Evolutionary conservation across 1,284 basidiomycete species (phyloP).

Genomic region (Ceratorhiza oryzae-sativae): DNA sequence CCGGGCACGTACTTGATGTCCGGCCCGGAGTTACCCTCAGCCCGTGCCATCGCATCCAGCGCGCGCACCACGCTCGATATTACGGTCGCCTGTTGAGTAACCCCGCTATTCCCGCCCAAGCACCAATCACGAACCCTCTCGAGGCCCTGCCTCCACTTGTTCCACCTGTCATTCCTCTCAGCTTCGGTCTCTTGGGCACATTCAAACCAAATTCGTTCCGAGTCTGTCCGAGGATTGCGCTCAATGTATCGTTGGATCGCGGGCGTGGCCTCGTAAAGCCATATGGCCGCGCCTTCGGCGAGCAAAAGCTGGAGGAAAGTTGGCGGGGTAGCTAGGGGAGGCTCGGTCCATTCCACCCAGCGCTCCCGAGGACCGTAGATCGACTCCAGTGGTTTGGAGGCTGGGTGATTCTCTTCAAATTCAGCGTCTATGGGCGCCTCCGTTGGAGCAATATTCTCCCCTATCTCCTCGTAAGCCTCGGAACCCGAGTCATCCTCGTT

Average conservation of each 20-base stretch:
- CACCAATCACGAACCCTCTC: constrained; percentile 21
- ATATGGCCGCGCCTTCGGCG: constrained; percentile 21
- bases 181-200: constrained; percentile 5
- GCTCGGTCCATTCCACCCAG: constrained; percentile 10
- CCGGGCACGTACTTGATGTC: neutral
- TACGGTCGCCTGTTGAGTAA: constrained; percentile 17
- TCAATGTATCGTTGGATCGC: constrained; percentile 8
- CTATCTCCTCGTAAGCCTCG: neutral
- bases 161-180: constrained; percentile 19
- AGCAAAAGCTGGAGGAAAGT: constrained; percentile 15
- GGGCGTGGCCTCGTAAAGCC: constrained; percentile 19
- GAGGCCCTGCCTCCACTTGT: constrained; percentile 4
- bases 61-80: constrained; percentile 12
- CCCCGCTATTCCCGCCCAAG: constrained; percentile 7
- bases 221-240: neutral
- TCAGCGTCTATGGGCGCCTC: neutral
- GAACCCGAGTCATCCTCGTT: neutral
- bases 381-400: neutral
- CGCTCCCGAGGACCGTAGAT: constrained; percentile 1
- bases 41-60: constrained; percentile 1
- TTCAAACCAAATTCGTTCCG: constrained; percentile 11
- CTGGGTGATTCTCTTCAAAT: neutral
- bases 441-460: neutral
- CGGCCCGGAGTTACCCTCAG: neutral
- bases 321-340: neutral